Percentiles rank a stretch among this genome's conserved stretches.
These are phyloP conservation scores for Truncatella angustata DNA, from an alignment of 2,329 filamentous ascomycete species.

Conservation along the genomic window DNA sequence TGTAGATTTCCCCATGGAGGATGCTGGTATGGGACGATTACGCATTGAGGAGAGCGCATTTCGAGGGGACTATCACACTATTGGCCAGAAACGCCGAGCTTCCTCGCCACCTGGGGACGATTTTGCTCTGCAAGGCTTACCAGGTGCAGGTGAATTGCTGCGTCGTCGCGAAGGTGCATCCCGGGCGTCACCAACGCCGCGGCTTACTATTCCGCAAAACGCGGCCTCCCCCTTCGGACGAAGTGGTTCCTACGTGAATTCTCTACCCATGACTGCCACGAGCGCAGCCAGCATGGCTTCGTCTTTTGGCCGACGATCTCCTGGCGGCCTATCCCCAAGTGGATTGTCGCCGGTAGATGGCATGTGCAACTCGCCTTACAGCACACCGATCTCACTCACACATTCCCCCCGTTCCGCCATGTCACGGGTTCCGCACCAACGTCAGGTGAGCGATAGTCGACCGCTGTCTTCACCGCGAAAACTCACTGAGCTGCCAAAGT, in stretches of 20 bases:
- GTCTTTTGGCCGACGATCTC: constrained; percentile 46
- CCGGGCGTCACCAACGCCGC: constrained; percentile 52
- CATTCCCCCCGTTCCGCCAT: constrained; percentile 49
- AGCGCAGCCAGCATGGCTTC: constrained; percentile 41
- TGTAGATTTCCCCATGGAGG: constrained; percentile 42
- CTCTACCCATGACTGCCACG: constrained; percentile 41
- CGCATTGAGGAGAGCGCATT: constrained; percentile 44
- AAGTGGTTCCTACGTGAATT: constrained; percentile 49
- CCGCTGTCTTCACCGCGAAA: constrained; percentile 49
- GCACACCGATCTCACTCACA: constrained; percentile 45
- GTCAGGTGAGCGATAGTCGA: constrained; percentile 41
- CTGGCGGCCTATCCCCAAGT: constrained; percentile 48
- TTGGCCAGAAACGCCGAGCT: constrained; percentile 54
- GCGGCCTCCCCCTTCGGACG: constrained; percentile 43
- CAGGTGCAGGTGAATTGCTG: constrained; percentile 40
- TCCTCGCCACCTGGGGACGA: constrained; percentile 54
- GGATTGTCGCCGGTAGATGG: constrained; percentile 34
- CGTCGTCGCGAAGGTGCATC: constrained; percentile 47
- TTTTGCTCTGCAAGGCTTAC: constrained; percentile 34
- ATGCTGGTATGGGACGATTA: constrained; percentile 38
- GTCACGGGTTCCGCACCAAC: constrained; percentile 41
- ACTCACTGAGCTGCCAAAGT: constrained; percentile 48
- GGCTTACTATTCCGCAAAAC: constrained; percentile 46
- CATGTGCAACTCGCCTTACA: constrained; percentile 48
- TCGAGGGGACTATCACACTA: constrained; percentile 34